Percentiles rank a stretch among this genome's conserved stretches.
These are phyloP conservation scores for Silene conica DNA, from an alignment of 148 eudicot species.

Conservation along the genomic window DNA sequence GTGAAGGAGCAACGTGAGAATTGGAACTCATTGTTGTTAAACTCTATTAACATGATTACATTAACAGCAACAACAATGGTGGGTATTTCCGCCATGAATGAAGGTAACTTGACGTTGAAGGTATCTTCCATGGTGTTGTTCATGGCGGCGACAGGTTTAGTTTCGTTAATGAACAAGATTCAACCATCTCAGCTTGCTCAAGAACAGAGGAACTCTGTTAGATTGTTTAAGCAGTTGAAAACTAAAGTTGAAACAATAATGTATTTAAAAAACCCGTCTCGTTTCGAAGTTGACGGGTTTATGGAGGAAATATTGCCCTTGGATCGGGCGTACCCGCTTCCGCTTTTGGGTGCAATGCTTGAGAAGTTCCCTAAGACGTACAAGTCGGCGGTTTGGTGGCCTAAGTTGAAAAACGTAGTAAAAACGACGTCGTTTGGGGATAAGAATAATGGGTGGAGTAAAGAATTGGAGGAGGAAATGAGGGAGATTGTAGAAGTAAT, in stretches of 20 bases:
- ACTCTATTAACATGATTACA: slow-evolving; percentile 54
- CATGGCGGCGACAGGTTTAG: slow-evolving; percentile 43
- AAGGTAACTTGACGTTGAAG: slow-evolving; percentile 26
- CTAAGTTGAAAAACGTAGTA: not conserved
- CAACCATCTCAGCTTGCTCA: slow-evolving; percentile 74
- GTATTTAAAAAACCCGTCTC: slow-evolving; percentile 6
- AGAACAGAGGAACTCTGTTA: slow-evolving; percentile 58
- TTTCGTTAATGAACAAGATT: slow-evolving; percentile 49
- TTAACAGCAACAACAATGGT: slow-evolving; percentile 55
- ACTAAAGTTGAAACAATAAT: slow-evolving; percentile 26
- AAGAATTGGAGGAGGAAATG: slow-evolving; percentile 47
- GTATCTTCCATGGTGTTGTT: slow-evolving; percentile 42
- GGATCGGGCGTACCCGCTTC: slow-evolving; percentile 62
- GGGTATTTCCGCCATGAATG: slow-evolving; percentile 30
- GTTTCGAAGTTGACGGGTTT: slow-evolving; percentile 34
- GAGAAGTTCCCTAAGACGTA: slow-evolving; percentile 50
- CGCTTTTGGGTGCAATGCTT: slow-evolving; percentile 57
- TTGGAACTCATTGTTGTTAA: slow-evolving; percentile 59
- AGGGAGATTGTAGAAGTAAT: slow-evolving; percentile 41
- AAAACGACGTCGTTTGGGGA: not conserved
- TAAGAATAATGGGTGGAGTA: slow-evolving; percentile 47
- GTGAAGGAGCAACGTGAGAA: slow-evolving; percentile 50
- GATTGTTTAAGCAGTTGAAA: slow-evolving; percentile 43
- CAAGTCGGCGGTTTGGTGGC: slow-evolving; percentile 61
- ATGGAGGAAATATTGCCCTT: slow-evolving; percentile 48